phyloP scores from a whole-genome alignment of 179 eudicot species.

The Actinidia arguta region DNA sequence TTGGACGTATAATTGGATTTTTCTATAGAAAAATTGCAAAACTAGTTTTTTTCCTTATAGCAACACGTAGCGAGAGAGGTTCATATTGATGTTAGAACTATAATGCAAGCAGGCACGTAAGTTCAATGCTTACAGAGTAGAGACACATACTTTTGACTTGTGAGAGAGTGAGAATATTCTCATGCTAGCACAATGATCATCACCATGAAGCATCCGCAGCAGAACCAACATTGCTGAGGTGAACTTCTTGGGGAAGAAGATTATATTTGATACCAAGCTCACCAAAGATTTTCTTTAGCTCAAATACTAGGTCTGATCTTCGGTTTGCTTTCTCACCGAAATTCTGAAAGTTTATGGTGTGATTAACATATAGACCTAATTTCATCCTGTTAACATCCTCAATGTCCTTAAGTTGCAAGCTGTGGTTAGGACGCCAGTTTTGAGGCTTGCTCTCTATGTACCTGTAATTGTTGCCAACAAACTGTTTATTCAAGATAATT shows the following conservation, averaged over 20 bases:
- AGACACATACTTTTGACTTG: conserved; percentile 8
- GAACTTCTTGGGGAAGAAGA: conserved; percentile 73
- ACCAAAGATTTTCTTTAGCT: conserved; percentile 75
- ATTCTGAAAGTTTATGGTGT: conserved; percentile 84
- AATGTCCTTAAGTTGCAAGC: conserved; percentile 68
- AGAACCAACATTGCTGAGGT: conserved; percentile 47
- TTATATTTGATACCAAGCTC: conserved; percentile 62
- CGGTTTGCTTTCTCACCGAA: conserved; percentile 52
- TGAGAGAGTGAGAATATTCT: neutral
- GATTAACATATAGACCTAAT: conserved; percentile 70
- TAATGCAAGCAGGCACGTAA: neutral
- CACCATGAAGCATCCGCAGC: conserved; percentile 16
- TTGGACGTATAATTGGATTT: neutral
- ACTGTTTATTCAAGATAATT: neutral
- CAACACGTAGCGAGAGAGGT: too few species aligned
- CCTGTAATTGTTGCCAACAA: conserved; percentile 42
- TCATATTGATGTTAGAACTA: neutral
- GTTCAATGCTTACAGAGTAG: neutral
- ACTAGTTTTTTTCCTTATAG: neutral
- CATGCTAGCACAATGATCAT: neutral
- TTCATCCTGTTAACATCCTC: conserved; percentile 67
- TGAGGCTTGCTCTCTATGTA: conserved; percentile 79
- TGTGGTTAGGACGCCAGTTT: conserved; percentile 70
- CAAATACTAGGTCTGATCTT: conserved; percentile 66
- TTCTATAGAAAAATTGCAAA: neutral